These are phyloP conservation scores for Pachysolen tannophilus DNA, from an alignment of 805 yeast genomes.

Conservation along the genomic window DNA sequence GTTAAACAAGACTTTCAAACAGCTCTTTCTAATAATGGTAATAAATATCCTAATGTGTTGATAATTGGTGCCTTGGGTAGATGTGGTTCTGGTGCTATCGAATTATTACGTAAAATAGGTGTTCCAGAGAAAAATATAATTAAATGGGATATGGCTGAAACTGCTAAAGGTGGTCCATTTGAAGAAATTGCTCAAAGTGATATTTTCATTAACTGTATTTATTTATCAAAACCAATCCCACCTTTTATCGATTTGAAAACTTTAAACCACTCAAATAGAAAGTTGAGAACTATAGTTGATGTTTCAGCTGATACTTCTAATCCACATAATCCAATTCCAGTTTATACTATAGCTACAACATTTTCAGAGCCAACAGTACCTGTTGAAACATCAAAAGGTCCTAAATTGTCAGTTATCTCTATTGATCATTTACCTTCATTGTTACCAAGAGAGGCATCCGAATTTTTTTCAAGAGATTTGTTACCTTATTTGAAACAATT, in stretches of 20 bases:
- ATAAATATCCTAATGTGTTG: constrained; percentile 67
- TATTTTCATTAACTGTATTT: constrained; percentile 93
- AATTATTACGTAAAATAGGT: constrained; percentile 74
- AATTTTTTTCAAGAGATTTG: constrained; percentile 78
- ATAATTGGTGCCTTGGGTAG: constrained; percentile 98
- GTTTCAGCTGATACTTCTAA: constrained; percentile 98
- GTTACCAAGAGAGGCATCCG: constrained; percentile 96
- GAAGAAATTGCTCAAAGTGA: constrained; percentile 82
- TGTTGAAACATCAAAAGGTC: constrained; percentile 74
- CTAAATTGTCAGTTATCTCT: constrained; percentile 83
- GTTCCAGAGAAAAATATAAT: constrained; percentile 75
- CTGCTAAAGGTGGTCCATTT: constrained; percentile 96
- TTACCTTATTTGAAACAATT: constrained; percentile 83
- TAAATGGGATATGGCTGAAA: constrained; percentile 97
- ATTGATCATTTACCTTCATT: constrained; percentile 95
- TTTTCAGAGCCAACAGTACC: constrained; percentile 85
- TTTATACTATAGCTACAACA: constrained; percentile 82
- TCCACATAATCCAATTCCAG: constrained; percentile 97
- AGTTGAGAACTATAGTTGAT: constrained; percentile 86
- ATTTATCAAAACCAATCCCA: constrained; percentile 86
- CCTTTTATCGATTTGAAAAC: constrained; percentile 74
- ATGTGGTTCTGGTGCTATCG: constrained; percentile 97
- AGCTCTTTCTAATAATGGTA: constrained; percentile 42
- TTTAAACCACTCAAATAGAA: constrained; percentile 63
- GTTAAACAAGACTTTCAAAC: constrained; percentile 50